Evolutionary conservation across 495 filamentous ascomycete genomes (phyloP).

Genomic region (Podospora pseudoanserina): DNA sequence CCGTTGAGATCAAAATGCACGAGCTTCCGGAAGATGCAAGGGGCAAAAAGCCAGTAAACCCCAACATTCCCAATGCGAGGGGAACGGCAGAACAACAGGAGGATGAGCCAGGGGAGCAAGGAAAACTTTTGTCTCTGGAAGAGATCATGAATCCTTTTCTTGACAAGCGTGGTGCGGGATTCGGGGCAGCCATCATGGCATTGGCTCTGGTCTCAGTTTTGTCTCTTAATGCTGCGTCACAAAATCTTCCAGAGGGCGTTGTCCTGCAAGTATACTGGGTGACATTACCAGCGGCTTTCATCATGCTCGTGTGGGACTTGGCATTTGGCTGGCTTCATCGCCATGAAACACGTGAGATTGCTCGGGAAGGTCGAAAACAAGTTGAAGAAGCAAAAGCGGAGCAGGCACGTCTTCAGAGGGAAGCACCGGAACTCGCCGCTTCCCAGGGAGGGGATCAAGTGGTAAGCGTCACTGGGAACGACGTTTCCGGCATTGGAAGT

Average conservation of each 20-base stretch:
- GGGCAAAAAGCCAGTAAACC: constrained; percentile 56
- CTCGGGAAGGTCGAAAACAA: constrained; percentile 50
- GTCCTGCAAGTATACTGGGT: constrained; percentile 57
- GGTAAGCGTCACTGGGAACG: background rate
- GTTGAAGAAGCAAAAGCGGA: constrained; percentile 45
- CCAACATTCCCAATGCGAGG: constrained; percentile 60
- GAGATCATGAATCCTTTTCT: constrained; percentile 70
- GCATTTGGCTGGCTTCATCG: constrained; percentile 55
- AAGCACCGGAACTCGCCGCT: constrained; percentile 2
- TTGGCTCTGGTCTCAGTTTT: constrained; percentile 57
- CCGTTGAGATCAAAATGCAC: constrained; percentile 60
- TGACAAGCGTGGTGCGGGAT: constrained; percentile 58
- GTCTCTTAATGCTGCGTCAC: constrained; percentile 54
- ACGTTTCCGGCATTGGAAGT: background rate
- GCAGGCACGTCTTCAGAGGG: constrained; percentile 26
- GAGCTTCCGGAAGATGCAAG: constrained; percentile 55
- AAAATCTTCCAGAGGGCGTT: constrained; percentile 26
- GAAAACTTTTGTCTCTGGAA: constrained; percentile 55
- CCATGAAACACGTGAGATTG: constrained; percentile 56
- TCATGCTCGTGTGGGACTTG: constrained; percentile 63
- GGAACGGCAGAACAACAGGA: constrained; percentile 54
- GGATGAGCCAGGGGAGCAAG: constrained; percentile 43
- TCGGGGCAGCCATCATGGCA: constrained; percentile 59
- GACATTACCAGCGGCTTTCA: constrained; percentile 57
- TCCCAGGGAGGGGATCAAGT: background rate